Conservation (phyloP, 495 filamentous ascomycete genomes). For the Aspergillus indologenus region DNA sequence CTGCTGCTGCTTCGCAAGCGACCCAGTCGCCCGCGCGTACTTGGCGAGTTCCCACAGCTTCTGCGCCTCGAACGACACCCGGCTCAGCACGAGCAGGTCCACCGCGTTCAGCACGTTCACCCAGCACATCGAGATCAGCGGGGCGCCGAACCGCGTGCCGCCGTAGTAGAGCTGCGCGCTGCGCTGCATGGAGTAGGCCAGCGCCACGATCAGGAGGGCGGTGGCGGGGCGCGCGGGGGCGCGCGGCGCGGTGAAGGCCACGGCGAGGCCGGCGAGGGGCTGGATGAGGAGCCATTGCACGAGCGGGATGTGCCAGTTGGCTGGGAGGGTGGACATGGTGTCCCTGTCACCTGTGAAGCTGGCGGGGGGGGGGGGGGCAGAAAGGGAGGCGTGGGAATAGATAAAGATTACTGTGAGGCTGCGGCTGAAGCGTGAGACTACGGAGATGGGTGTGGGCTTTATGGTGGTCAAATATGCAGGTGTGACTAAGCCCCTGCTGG, state of each 20-base stretch:
- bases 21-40: neutral
- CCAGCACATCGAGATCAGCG: conserved; percentile 23
- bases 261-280: conserved; percentile 12
- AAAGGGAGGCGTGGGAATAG: neutral
- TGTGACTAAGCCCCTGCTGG: neutral
- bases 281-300: conserved; percentile 15
- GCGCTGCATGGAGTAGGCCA: conserved; percentile 9
- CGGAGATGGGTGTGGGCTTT: neutral
- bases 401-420: neutral
- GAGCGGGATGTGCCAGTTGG: conserved; percentile 13
- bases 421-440: neutral
- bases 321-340: neutral
- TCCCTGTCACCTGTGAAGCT: neutral
- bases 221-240: conserved; percentile 11
- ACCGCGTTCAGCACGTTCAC: conserved; percentile 25
- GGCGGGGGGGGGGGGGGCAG: too few species aligned
- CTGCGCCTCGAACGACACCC: conserved; percentile 18
- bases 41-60: neutral
- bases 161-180: conserved; percentile 2
- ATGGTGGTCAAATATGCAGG: neutral
- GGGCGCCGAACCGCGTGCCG: conserved; percentile 14
- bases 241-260: conserved; percentile 11
- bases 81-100: conserved; percentile 21
- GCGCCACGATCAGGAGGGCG: conserved; percentile 7
- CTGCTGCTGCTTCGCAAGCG: neutral